Base-by-base conservation (phyloP, 2,329 filamentous ascomycete genomes). In the Nemania bipapillata region DNA sequence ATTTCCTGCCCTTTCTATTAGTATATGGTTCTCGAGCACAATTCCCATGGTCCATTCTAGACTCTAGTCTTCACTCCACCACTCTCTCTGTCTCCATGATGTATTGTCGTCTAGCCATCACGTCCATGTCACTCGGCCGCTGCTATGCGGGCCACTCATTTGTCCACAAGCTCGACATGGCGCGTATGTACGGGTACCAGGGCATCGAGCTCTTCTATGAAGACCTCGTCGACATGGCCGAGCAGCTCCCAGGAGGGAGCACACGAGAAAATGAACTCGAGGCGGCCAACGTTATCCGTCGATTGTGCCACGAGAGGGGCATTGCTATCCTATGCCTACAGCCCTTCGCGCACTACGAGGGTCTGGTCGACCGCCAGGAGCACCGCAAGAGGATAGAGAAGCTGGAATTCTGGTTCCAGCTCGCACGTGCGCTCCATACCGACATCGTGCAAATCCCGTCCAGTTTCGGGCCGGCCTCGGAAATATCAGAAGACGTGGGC, bases 131-230 rank as follows among this genome's bases (percentile, higher is more conserved):
- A 56, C 85, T 95, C 1, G 92, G 92, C 49, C 89, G 91, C 49
- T 89, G 88, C 74, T 84, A 78, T 40, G 90, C 90, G 76, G 88
- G 91, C 70, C 92, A 95, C 79, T 82, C 84, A 30, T 83, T 95
- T 24, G 79, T 84, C 1, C 81, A 86, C 76, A 95, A 94, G 76
- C 85, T 95, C 56, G 84, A 89, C 76, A 86, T 89, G 81, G 92
- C 92, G 9, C 82, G 86, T 5, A 82, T 84, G 63, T 85, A 91
- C 73, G 89, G 89, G 22, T 88, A 93, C 76, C 79, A 86, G 66
- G 91, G 90, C 59, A 87, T 95, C 71, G 92, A 95, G 77, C 84
- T 94, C 22, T 94, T 93, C 82, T 89, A 91, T 78, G 92, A 95
- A 77, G 92, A 95, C 77, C 85, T 95, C 3, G 82, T 87, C 66